Conservation (phyloP, 2,329 filamentous ascomycete genomes). For the Neopestalotiopsis sp. region DNA sequence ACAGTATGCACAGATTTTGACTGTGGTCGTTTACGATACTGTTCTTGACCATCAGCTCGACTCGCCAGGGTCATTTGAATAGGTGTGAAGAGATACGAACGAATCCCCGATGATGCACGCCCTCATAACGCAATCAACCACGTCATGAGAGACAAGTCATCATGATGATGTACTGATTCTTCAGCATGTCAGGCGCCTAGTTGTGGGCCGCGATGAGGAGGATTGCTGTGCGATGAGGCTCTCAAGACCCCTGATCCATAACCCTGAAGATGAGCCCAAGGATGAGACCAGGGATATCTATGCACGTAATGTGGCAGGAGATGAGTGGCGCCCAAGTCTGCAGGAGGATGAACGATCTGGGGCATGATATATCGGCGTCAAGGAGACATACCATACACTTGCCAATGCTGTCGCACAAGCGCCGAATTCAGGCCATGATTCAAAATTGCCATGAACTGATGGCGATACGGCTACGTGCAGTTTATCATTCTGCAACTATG, state of each 20-base stretch:
- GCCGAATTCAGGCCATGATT: neutral
- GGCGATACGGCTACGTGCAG: slow-evolving; percentile 11
- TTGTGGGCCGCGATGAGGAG: neutral
- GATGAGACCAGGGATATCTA: slow-evolving; percentile 24
- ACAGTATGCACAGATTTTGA: neutral
- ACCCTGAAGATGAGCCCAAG: slow-evolving; percentile 18
- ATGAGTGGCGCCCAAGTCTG: slow-evolving; percentile 30
- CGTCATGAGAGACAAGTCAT: neutral
- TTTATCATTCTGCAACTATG: neutral
- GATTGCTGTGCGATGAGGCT: slow-evolving; percentile 25
- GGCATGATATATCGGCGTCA: slow-evolving; percentile 26
- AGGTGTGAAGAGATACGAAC: neutral
- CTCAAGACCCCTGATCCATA: slow-evolving; percentile 19
- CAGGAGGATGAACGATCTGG: slow-evolving; percentile 28
- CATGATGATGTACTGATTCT: neutral
- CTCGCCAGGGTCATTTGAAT: neutral
- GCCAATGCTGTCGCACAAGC: slow-evolving; percentile 20
- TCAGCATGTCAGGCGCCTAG: neutral
- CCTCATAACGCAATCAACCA: neutral
- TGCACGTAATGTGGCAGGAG: slow-evolving; percentile 32
- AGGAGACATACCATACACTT: slow-evolving; percentile 18
- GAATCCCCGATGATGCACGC: neutral
- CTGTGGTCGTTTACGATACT: neutral
- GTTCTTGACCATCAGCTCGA: neutral
- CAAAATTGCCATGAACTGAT: neutral